A percentile compares a stretch with the other conserved stretches of the same genome.
phyloP scores from a whole-genome alignment of 441 rosid genomes.

The Erodium texanum region DNA sequence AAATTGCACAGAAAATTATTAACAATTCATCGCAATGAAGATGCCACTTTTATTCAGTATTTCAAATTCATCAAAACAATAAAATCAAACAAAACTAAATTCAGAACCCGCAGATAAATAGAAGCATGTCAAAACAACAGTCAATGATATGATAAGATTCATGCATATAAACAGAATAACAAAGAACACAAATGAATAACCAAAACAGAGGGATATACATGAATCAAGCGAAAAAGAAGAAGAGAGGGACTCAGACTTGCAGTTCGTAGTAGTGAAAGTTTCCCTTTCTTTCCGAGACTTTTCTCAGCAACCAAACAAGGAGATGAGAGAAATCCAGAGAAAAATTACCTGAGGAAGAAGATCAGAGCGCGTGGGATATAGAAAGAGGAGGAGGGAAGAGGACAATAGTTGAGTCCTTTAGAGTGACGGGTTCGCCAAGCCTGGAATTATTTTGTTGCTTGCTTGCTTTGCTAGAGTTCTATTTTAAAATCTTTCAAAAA shows the following conservation, averaged over 20 bases:
- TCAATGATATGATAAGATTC: background rate
- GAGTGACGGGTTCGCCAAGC: constrained; percentile 4
- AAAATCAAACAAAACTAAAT: too few species aligned
- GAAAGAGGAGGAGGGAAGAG: background rate
- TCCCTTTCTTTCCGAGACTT: background rate
- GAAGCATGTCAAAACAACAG: background rate
- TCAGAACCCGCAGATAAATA: background rate
- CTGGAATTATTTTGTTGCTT: background rate
- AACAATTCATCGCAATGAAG: background rate
- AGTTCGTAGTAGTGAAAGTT: background rate
- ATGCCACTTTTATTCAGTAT: background rate
- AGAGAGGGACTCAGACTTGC: background rate
- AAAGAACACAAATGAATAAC: background rate
- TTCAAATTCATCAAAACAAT: background rate
- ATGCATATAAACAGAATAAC: background rate
- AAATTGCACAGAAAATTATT: background rate
- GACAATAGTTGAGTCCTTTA: background rate
- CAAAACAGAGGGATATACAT: background rate
- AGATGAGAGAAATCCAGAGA: background rate
- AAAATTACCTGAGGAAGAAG: background rate
- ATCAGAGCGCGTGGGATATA: background rate
- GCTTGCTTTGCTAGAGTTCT: background rate
- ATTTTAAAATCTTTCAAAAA: too few species aligned
- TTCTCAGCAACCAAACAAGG: background rate
- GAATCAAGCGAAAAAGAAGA: background rate